Conservation (phyloP, 345 rosid genomes). For the Turritis glabra region DNA sequence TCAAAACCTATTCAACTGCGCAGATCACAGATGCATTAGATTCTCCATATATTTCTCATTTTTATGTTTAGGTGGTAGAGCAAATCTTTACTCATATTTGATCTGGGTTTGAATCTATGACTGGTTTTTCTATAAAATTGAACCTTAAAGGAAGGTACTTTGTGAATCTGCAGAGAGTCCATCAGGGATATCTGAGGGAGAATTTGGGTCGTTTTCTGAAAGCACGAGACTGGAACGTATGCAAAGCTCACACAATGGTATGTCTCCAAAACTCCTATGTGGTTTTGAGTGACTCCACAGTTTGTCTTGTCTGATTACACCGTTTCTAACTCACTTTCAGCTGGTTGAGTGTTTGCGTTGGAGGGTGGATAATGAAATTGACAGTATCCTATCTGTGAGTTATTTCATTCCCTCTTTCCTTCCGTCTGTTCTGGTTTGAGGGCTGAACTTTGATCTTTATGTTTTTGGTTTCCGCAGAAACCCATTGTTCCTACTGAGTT, state of each 20-base stretch:
- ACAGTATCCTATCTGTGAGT: constrained; percentile 73
- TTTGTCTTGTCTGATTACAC: constrained; percentile 14
- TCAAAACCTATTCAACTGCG: constrained; percentile 14
- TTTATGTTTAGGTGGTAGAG: background rate
- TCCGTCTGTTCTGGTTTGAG: constrained; percentile 2
- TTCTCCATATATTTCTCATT: background rate
- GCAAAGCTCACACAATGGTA: constrained; percentile 87
- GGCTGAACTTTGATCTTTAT: background rate
- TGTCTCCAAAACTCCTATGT: constrained; percentile 22
- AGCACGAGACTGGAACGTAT: constrained; percentile 90
- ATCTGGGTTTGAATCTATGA: constrained; percentile 9
- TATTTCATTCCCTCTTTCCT: background rate
- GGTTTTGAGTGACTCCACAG: constrained; percentile 2
- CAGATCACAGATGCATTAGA: constrained; percentile 23
- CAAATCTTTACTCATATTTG: background rate
- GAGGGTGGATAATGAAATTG: constrained; percentile 87
- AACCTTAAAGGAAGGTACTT: background rate
- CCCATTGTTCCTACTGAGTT: constrained; percentile 80
- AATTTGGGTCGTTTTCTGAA: constrained; percentile 75
- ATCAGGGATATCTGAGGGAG: constrained; percentile 77
- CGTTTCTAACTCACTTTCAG: constrained; percentile 45
- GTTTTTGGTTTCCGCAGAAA: constrained; percentile 53
- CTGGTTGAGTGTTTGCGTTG: constrained; percentile 81
- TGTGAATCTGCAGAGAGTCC: constrained; percentile 61
- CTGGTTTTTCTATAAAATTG: background rate